Evolutionary conservation across 106 monocot species (phyloP), one percentile per base, ranked within the genome.

Genomic region (Amphibolis antarctica): DNA sequence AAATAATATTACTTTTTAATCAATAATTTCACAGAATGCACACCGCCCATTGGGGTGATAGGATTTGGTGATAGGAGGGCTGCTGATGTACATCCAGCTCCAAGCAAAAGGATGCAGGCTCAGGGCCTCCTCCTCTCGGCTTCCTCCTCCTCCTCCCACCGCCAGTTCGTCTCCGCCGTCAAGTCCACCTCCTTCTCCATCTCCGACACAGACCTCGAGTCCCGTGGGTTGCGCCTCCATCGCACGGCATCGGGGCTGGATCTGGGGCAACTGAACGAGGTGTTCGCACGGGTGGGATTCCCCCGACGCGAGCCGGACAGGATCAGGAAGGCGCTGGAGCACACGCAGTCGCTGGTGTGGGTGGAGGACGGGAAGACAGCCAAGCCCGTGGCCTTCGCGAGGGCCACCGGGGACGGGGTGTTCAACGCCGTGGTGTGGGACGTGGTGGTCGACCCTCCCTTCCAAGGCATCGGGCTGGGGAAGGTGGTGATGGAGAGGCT

Each of bases 361-460:
- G 28, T 89, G 18, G 69, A 67, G 55, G 65, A 75, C 29, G 59
- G 9, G 28, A 10, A 13, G 28, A 24, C 73, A 26, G 67, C 36
- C 11, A 55, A 23, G 61, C 84, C 89, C 5, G 82, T 96, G 30
- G 89, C 96, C 12, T 90, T 89, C 73, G 89, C 96, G 1, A 75
- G 89, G 22, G 86, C 90, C 10, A 78, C 84, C 15, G 96, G 89
- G 12, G 96, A 96, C 57, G 89, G 89, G 12, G 89, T 87, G 67
- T 96, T 90, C 80, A 96, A 96, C 60, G 96, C 96, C 21, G 89
- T 96, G 61, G 89, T 96, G 64, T 96, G 96, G 96, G 86, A 90
- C 71, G 96, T 96, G 55, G 96, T 90, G 71, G 89, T 90, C 42
- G 86, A 90, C 57, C 96, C 96, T 10, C 77, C 79, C 54, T 82